These are phyloP conservation scores for Argentina anserina DNA, from an alignment of 306 rosid genomes.

Conservation along the genomic window DNA sequence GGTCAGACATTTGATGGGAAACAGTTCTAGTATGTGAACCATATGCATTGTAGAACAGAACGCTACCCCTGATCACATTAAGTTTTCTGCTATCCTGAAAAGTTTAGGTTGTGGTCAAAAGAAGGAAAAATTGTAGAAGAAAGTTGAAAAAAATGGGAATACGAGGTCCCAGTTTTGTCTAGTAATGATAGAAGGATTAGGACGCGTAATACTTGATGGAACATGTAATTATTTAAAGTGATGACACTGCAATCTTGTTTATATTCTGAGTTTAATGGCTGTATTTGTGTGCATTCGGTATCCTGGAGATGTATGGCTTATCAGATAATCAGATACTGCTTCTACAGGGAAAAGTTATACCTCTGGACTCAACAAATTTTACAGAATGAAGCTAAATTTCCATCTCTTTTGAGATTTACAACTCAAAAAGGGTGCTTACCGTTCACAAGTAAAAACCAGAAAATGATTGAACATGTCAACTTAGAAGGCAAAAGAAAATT, in stretches of 20 bases:
- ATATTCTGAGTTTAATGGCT: conserved; percentile 13
- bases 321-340: neutral
- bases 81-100: conserved; percentile 14
- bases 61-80: conserved; percentile 22
- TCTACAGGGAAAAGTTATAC: conserved; percentile 1
- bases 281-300: neutral
- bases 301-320: neutral
- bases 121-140: conserved; percentile 15
- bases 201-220: conserved; percentile 24
- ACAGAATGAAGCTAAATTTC: neutral
- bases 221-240: conserved; percentile 22
- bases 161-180: conserved; percentile 28
- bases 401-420: neutral
- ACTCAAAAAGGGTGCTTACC: neutral
- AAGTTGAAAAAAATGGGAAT: conserved; percentile 25
- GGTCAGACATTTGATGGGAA: conserved; percentile 93
- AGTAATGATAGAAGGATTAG: conserved; percentile 20
- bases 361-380: neutral
- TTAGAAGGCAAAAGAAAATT: neutral
- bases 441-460: neutral
- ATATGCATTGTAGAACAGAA: conserved; percentile 19
- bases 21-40: conserved; percentile 48
- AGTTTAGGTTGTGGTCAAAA: conserved; percentile 27
- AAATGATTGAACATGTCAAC: neutral
- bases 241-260: conserved; percentile 6